Percentiles rank a stretch among this genome's conserved stretches.
phyloP scores from a whole-genome alignment of 1,284 basidiomycete species.

The Ustilago lituana region DNA sequence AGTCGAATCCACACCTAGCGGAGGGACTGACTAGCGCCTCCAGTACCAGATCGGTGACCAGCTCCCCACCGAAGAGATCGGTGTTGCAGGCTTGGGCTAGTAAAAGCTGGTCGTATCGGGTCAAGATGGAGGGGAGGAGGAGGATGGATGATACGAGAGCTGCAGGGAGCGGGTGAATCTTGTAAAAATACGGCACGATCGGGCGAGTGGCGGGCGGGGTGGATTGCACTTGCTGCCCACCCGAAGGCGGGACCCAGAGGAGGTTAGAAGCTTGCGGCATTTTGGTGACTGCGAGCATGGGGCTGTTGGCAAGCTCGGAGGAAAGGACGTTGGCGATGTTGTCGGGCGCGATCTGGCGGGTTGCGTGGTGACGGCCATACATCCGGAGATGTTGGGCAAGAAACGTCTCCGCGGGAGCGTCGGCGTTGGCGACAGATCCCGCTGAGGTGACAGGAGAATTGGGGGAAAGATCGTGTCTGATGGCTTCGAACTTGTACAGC shows the following conservation, averaged over 20 bases:
- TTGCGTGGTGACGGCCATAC: slow-evolving; percentile 9
- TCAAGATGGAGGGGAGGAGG: slow-evolving; percentile 50
- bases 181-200: slow-evolving; percentile 26
- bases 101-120: slow-evolving; percentile 39
- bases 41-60: slow-evolving; percentile 21
- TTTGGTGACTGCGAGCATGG: slow-evolving; percentile 15
- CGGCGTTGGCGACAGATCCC: background rate
- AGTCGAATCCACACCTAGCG: slow-evolving; percentile 20
- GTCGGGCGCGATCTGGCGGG: background rate
- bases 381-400: slow-evolving; percentile 19
- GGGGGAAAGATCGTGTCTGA: slow-evolving; percentile 7
- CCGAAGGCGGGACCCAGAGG: too few species aligned
- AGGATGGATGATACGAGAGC: slow-evolving; percentile 4
- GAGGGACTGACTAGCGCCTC: slow-evolving; percentile 39
- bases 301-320: slow-evolving; percentile 1
- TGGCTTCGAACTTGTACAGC: slow-evolving; percentile 8
- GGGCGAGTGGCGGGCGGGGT: background rate
- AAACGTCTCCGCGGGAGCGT: background rate
- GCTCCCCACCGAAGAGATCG: slow-evolving; percentile 10
- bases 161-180: slow-evolving; percentile 16
- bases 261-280: slow-evolving; percentile 3
- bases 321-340: background rate
- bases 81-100: slow-evolving; percentile 27
- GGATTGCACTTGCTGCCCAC: too few species aligned
- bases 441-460: slow-evolving; percentile 2